Evolutionary conservation across 2,329 filamentous ascomycete species (phyloP).

Genomic region (Neonectria hederae): DNA sequence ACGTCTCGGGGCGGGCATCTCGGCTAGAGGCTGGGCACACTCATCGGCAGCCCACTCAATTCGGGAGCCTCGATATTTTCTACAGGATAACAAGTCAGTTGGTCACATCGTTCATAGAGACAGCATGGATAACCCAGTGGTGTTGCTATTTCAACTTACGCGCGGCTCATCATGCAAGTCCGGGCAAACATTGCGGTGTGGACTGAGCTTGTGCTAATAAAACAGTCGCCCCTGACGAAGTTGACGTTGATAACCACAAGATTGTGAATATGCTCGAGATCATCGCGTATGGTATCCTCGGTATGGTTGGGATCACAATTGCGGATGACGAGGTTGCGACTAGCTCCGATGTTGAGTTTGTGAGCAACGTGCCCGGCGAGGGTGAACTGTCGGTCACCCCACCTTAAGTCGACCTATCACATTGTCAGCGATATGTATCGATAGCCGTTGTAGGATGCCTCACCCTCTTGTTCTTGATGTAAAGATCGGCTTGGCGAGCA

Average conservation of each 20-base stretch:
- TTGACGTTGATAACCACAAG: constrained; percentile 74
- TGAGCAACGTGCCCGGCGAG: constrained; percentile 69
- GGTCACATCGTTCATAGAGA: not conserved
- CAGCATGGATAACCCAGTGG: not conserved
- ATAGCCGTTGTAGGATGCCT: constrained; percentile 36
- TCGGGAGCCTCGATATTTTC: constrained; percentile 73
- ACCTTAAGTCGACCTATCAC: constrained; percentile 71
- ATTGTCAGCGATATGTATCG: not conserved
- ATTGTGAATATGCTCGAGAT: constrained; percentile 86
- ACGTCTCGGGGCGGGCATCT: constrained; percentile 21
- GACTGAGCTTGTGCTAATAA: constrained; percentile 80
- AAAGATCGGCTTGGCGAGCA: constrained; percentile 71
- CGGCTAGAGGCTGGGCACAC: constrained; percentile 68
- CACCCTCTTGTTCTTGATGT: constrained; percentile 74
- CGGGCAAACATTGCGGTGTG: constrained; percentile 78
- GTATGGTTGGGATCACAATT: constrained; percentile 67
- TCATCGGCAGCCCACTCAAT: constrained; percentile 80
- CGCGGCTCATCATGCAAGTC: constrained; percentile 77
- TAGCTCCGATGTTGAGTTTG: constrained; percentile 73
- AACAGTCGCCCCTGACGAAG: constrained; percentile 67
- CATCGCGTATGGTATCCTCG: constrained; percentile 71
- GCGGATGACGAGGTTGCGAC: constrained; percentile 77
- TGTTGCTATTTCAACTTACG: constrained; percentile 49
- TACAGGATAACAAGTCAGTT: constrained; percentile 49
- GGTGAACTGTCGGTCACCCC: constrained; percentile 76